Conservation (phyloP, 169 alveolate species). For the Fabrea salina region DNA sequence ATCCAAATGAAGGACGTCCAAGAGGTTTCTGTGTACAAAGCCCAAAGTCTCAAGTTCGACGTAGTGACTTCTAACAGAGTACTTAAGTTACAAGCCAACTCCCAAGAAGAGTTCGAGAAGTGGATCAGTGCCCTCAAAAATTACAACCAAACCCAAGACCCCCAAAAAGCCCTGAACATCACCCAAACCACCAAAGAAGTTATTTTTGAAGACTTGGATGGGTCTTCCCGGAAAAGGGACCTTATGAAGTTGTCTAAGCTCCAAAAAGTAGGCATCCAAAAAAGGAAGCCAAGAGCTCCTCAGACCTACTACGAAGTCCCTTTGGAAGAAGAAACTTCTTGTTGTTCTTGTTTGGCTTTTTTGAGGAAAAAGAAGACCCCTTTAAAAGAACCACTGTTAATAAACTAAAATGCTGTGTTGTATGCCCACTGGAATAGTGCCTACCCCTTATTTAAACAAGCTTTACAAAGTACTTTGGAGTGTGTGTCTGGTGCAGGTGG, state of each 20-base stretch:
- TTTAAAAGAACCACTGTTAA: background rate
- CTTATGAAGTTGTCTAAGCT: conserved; percentile 5
- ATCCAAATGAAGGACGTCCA: background rate
- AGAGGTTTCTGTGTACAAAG: background rate
- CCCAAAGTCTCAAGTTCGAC: background rate
- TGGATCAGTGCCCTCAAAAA: conserved; percentile 16
- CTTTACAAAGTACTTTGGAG: too few relatives aligned
- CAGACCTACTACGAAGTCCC: background rate
- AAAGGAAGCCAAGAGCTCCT: background rate
- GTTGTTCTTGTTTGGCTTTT: background rate
- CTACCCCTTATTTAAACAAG: too few relatives aligned
- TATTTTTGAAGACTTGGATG: conserved; percentile 27
- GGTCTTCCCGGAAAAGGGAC: background rate
- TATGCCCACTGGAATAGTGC: too few relatives aligned
- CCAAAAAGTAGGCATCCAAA: background rate
- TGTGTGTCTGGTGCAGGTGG: background rate
- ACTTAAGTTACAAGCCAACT: background rate
- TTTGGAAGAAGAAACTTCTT: background rate
- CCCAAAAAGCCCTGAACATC: background rate
- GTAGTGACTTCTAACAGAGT: background rate
- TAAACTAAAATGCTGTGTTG: background rate
- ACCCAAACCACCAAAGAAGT: background rate
- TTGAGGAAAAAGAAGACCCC: background rate
- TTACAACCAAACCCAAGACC: background rate
- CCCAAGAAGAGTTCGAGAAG: background rate